Percentiles rank a stretch among this genome's conserved stretches.
These are phyloP conservation scores for Diaporthe longicolla DNA, from an alignment of 2,329 filamentous ascomycete species.

Conservation along the genomic window DNA sequence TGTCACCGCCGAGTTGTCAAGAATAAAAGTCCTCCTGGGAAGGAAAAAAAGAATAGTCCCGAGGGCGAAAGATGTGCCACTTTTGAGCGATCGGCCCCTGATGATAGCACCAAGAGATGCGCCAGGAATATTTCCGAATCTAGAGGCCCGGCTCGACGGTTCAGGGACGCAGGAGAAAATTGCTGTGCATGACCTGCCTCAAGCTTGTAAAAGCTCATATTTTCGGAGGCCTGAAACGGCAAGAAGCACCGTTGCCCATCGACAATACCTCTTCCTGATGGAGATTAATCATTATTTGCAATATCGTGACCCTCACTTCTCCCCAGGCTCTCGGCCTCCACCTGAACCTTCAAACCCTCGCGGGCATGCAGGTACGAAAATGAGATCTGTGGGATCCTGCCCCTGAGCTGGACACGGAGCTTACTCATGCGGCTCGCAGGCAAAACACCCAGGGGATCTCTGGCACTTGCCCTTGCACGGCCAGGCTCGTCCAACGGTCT, in stretches of 20 bases:
- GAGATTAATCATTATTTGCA: conserved; percentile 22
- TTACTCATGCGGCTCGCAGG: neutral
- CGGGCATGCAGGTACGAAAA: conserved; percentile 9
- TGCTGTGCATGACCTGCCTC: conserved; percentile 7
- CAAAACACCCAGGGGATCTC: neutral
- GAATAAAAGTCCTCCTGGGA: conserved; percentile 1
- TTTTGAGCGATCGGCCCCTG: conserved; percentile 19
- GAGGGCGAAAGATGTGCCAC: neutral
- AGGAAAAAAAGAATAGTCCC: neutral
- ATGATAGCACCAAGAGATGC: neutral
- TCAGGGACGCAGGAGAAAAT: conserved; percentile 14
- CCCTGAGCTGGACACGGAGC: conserved; percentile 16
- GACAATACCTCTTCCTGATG: conserved; percentile 15
- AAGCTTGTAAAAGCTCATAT: conserved; percentile 14
- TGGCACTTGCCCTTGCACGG: conserved; percentile 6
- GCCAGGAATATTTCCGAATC: conserved; percentile 22
- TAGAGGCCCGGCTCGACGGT: conserved; percentile 10
- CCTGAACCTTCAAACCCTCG: conserved; percentile 22
- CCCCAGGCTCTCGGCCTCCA: neutral
- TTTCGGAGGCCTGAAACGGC: conserved; percentile 19
- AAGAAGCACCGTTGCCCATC: conserved; percentile 4
- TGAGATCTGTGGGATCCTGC: conserved; percentile 19
- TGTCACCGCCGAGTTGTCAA: conserved; percentile 7
- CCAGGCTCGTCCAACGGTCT: neutral
- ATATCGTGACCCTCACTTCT: neutral